These are phyloP conservation scores for Epichloe sylvatica DNA, from an alignment of 2,329 filamentous ascomycete species.

Conservation along the genomic window DNA sequence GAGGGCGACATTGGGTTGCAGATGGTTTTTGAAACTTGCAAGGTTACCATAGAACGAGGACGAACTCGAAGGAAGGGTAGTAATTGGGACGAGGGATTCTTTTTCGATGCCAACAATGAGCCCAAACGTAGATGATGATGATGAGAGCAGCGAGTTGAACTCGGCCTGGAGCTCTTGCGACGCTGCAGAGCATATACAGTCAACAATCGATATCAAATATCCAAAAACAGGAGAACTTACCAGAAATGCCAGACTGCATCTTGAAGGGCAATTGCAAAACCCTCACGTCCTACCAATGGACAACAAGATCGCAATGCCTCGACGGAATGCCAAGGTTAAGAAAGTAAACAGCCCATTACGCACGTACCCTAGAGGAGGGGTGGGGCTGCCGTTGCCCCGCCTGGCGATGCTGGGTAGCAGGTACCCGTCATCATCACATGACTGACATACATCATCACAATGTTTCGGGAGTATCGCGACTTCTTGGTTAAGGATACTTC, in stretches of 20 bases:
- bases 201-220: neutral
- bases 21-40: conserved; percentile 43
- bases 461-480: too few species aligned
- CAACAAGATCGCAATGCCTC: neutral
- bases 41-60: conserved; percentile 52
- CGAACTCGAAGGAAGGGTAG: conserved; percentile 37
- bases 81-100: conserved; percentile 52
- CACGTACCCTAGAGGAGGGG: neutral
- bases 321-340: too few species aligned
- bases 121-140: conserved; percentile 47
- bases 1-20: conserved; percentile 52
- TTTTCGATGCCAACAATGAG: conserved; percentile 56
- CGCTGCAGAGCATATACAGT: conserved; percentile 31
- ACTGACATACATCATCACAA: neutral
- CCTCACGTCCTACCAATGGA: neutral
- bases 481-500: neutral
- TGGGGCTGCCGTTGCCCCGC: conserved; percentile 1
- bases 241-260: conserved; percentile 72
- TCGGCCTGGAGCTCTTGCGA: conserved; percentile 63
- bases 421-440: neutral
- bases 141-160: conserved; percentile 55
- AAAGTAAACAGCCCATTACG: neutral
- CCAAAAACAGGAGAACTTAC: conserved; percentile 25
- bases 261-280: neutral
- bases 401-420: neutral